phyloP scores from a whole-genome alignment of 495 filamentous ascomycete genomes.

The Xylaria bambusicola region DNA sequence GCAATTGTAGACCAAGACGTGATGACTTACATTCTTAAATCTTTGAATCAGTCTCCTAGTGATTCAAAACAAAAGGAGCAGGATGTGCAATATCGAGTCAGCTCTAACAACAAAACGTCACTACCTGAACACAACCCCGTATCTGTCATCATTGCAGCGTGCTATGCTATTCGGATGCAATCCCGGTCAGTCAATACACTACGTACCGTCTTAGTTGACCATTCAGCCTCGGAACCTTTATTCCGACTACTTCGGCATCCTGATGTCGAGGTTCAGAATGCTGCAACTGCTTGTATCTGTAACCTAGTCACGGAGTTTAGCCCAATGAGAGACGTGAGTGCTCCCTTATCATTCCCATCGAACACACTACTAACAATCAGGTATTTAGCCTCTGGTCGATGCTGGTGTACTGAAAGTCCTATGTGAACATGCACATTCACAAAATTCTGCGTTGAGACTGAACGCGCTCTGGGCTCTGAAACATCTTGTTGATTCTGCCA shows the following conservation, averaged over 20 bases:
- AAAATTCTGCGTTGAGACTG: slow-evolving; percentile 68
- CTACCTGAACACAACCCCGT: slow-evolving; percentile 45
- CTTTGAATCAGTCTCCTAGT: slow-evolving; percentile 62
- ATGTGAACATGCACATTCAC: slow-evolving; percentile 80
- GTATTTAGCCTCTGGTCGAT: slow-evolving; percentile 65
- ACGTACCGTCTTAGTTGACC: slow-evolving; percentile 83
- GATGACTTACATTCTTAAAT: slow-evolving; percentile 79
- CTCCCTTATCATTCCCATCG: background rate
- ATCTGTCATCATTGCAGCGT: slow-evolving; percentile 80
- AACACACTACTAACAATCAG: slow-evolving; percentile 29
- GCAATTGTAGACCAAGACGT: slow-evolving; percentile 77
- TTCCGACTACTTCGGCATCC: slow-evolving; percentile 73
- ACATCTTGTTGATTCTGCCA: slow-evolving; percentile 70
- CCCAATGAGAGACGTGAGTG: slow-evolving; percentile 80
- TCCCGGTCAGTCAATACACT: slow-evolving; percentile 82
- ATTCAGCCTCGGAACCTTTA: slow-evolving; percentile 77
- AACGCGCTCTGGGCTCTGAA: slow-evolving; percentile 93
- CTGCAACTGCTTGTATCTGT: slow-evolving; percentile 76
- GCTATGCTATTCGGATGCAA: slow-evolving; percentile 72
- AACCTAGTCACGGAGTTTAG: slow-evolving; percentile 86
- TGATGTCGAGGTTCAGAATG: slow-evolving; percentile 79
- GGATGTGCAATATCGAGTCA: slow-evolving; percentile 21
- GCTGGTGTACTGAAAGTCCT: slow-evolving; percentile 75
- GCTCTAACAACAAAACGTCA: slow-evolving; percentile 21
- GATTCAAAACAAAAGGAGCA: slow-evolving; percentile 25